Evolutionary conservation across 2,329 filamentous ascomycete genomes (phyloP).

Genomic region (Trichoderma brevicompactum): DNA sequence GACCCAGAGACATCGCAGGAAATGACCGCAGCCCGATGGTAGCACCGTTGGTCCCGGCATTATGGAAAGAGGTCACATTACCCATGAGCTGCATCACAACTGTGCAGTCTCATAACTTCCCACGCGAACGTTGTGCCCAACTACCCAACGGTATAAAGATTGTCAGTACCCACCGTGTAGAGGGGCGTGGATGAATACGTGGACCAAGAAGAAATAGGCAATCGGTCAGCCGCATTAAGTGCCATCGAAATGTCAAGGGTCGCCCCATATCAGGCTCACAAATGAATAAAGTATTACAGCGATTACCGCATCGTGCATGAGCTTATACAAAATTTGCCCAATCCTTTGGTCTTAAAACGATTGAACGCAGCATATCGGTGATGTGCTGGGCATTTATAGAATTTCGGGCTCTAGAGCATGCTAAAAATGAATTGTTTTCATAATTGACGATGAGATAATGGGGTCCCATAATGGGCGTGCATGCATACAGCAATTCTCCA

Average conservation of each 20-base stretch:
- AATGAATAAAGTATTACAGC: not conserved
- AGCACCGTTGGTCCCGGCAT: not conserved
- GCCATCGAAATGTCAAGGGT: not conserved
- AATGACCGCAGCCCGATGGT: not conserved
- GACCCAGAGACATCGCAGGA: not conserved
- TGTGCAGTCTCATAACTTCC: not conserved
- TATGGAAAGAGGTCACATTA: not conserved
- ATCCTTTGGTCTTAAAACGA: not conserved
- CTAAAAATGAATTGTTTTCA: not conserved
- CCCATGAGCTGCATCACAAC: not conserved
- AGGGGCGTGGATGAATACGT: slow-evolving; percentile 8
- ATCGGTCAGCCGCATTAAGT: not conserved
- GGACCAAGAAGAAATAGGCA: slow-evolving; percentile 2
- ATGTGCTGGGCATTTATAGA: not conserved
- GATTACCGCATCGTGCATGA: not conserved
- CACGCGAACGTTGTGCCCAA: not conserved
- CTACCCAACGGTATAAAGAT: not conserved
- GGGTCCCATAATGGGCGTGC: slow-evolving; percentile 5
- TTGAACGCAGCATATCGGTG: not conserved
- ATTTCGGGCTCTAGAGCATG: not conserved
- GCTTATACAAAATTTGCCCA: not conserved
- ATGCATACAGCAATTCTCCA: not conserved
- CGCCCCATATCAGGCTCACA: slow-evolving; percentile 3
- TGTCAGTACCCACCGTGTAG: not conserved
- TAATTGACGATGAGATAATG: not conserved